These are phyloP conservation scores for Acanthochlamys bracteata DNA, from an alignment of 106 monocot species.

Conservation along the genomic window DNA sequence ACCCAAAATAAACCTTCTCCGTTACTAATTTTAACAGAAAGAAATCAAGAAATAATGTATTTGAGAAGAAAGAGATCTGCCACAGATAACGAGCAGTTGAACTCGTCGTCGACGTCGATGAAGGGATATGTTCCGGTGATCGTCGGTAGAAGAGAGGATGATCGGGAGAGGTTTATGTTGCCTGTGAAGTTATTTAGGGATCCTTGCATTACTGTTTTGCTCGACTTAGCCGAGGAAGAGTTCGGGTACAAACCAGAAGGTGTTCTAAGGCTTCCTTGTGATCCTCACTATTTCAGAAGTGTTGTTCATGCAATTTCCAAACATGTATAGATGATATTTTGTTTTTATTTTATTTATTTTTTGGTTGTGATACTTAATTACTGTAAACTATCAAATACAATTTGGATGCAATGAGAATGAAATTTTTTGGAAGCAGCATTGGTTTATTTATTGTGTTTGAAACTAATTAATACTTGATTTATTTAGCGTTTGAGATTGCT, in stretches of 20 bases:
- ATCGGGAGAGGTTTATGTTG: not conserved
- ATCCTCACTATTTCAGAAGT: not conserved
- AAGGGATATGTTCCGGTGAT: slow-evolving; percentile 8
- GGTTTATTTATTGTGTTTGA: no score
- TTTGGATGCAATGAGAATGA: no score
- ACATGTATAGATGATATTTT: not conserved
- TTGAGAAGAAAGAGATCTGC: not conserved
- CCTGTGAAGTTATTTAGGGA: slow-evolving; percentile 2
- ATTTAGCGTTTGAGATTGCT: no score
- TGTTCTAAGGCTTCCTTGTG: not conserved
- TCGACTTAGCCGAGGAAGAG: slow-evolving; percentile 4
- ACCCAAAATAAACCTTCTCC: not conserved
- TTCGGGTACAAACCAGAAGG: not conserved
- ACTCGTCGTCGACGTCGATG: not conserved
- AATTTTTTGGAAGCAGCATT: no score
- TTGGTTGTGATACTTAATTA: no score
- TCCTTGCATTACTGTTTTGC: slow-evolving; percentile 7
- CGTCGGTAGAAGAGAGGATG: not conserved
- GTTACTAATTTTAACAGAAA: not conserved
- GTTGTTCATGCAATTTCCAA: not conserved
- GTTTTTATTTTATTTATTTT: not conserved
- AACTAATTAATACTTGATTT: no score
- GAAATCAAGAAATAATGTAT: not conserved
- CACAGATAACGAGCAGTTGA: not conserved
- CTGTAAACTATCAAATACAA: no score